Evolutionary conservation across 495 filamentous ascomycete genomes (phyloP), one percentile per base, ranked within the genome.

Genomic region (Penicillium desertorum): DNA sequence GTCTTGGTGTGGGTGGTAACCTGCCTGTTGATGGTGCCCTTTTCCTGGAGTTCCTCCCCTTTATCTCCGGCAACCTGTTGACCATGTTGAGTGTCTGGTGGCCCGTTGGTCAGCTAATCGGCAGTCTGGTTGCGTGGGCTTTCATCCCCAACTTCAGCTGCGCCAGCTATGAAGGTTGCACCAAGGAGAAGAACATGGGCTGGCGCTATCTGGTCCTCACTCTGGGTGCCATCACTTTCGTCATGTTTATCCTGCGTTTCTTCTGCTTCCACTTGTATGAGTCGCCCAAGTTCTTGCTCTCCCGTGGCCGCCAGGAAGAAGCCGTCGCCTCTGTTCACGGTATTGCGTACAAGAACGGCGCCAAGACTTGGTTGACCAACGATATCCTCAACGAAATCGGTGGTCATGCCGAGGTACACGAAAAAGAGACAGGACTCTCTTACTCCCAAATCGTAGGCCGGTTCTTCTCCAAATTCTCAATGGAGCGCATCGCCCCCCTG

Each of bases 221-320:
- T 8, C 77, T 91, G 54, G 91, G 90, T 29, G 86, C 83, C 4
- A 67, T 94, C 23, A 92, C 89, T 1, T 75, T 93, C 29, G 52
- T 80, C 54, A 81, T 83, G 77, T 93, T 90, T 68, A 49, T 85
- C 45, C 69, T 84, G 29, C 88, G 90, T 7, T 91, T 92, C 73
- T 79, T 89, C 58, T 73, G 84, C 50, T 95, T 95, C 72, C 85
- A 86, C 36, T 81, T 95, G 17, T 89, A 83, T 67, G 90, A 94
- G 70, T 89, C 86, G 7, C 90, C 90, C 23, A 95, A 93, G 70
- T 92, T 81, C 64, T 68, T 92, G 32, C 86, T 93, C 67, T 85
- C 85, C 3, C 81, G 84, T 42, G 89, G 88, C 3, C 75, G 79
- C 20, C 87, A 92, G 60, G 80, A 81, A n/a, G 81, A 89, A 39